Evolutionary conservation across 202 grass and related monocot genomes (phyloP).

Genomic region (Zoysia matrella): DNA sequence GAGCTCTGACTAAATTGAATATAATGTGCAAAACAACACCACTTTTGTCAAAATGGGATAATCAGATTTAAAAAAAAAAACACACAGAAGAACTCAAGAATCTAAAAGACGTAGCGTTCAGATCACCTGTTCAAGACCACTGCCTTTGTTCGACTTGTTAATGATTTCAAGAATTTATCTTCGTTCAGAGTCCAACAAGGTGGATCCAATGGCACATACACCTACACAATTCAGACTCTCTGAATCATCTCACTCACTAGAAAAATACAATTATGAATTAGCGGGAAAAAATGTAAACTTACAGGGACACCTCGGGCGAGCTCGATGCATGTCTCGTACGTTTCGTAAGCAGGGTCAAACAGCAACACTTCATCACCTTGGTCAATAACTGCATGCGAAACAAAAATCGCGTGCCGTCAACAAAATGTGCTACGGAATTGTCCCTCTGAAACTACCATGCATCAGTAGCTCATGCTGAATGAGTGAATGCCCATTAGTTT

Average conservation of each 20-base stretch:
- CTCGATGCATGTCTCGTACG: conserved; percentile 76
- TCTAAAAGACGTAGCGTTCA: not conserved
- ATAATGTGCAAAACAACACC: not conserved
- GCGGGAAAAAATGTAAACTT: conserved; percentile 3
- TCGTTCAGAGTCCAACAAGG: conserved; percentile 72
- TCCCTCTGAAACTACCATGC: not conserved
- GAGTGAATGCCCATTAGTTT: conserved; percentile 23
- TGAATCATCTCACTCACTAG: not conserved
- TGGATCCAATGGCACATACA: conserved; percentile 84
- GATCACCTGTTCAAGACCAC: conserved; percentile 81
- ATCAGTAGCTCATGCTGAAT: conserved; percentile 30
- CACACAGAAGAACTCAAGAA: not conserved
- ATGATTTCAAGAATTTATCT: conserved; percentile 68
- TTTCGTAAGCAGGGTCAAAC: conserved; percentile 90
- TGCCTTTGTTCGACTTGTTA: conserved; percentile 82
- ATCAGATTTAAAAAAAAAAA: not conserved
- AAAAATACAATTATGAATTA: not conserved
- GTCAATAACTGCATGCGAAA: conserved; percentile 58
- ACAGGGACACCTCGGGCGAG: conserved; percentile 83
- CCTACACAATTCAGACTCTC: conserved; percentile 44
- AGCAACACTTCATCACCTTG: conserved; percentile 84
- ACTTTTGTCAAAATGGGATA: not conserved
- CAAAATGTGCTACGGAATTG: not conserved
- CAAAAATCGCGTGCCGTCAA: not conserved
- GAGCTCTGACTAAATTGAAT: not conserved